Evolutionary conservation across 768 basidiomycete species (phyloP).

Genomic region (Kwoniella bestiolae): DNA sequence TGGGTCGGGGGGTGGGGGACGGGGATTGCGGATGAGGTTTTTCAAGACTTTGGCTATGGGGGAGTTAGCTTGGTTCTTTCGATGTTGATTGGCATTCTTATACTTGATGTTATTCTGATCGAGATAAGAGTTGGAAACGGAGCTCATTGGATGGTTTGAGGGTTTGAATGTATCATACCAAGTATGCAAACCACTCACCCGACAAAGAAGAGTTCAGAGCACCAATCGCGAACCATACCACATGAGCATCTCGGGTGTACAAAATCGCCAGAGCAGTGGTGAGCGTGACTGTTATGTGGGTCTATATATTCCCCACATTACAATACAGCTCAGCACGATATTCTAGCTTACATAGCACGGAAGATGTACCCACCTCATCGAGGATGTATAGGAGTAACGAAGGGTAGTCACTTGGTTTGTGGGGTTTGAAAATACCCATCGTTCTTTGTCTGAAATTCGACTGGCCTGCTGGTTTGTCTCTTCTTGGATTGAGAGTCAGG

Average conservation of each 20-base stretch:
- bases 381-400: conserved; percentile 41
- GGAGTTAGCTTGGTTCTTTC: neutral
- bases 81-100: neutral
- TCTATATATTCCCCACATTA: conserved; percentile 27
- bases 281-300: conserved; percentile 54
- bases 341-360: neutral
- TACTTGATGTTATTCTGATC: too few species aligned
- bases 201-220: conserved; percentile 56
- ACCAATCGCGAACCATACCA: conserved; percentile 56
- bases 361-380: conserved; percentile 39
- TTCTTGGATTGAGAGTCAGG: too few species aligned
- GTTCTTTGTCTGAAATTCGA: too few species aligned
- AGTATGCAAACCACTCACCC: too few species aligned
- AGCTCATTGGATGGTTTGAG: too few species aligned
- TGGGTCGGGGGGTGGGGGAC: conserved; percentile 44
- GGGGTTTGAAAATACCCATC: conserved; percentile 40
- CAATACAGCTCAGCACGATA: neutral
- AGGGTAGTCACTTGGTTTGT: conserved; percentile 46
- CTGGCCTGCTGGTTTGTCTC: too few species aligned
- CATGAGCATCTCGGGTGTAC: conserved; percentile 56
- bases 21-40: conserved; percentile 53
- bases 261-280: conserved; percentile 53
- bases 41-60: conserved; percentile 58
- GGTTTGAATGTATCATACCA: too few species aligned
- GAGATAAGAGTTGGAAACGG: too few species aligned